Evolutionary conservation across 495 filamentous ascomycete species (phyloP), one percentile per base, ranked within the genome.

Genomic region (Venustampulla echinocandica): DNA sequence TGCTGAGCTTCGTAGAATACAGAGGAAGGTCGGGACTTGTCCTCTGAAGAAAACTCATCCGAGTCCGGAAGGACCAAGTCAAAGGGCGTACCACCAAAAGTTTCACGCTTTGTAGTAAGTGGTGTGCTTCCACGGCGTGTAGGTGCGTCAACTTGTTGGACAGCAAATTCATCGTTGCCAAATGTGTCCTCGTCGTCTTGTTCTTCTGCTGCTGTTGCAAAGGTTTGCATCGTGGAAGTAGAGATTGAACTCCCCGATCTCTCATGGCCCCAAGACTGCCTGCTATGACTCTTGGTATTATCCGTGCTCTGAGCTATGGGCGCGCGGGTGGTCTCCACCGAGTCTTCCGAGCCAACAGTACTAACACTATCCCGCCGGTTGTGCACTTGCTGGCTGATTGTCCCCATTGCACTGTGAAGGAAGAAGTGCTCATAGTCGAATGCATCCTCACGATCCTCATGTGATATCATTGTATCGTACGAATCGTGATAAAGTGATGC

Each of bases 361-460:
- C 59, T 63, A 30, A 65, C 71, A 49, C 81, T 82, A 11, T 63
- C 64, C 25, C 76, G 67, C 21, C 74, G 69, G 34, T 59, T 57
- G 52, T 66, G 53, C 36, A 64, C 49, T 52, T 66, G 62, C 47
- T 65, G 64, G 48, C 66, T 70, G 55, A 82, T 68, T 37, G 73
- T 84, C n/a, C 87, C 86, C 73, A 94, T 77, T 13, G 86, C 85
- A 56, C 84, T 89, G 59, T 94, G 88, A 10, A 96, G 73, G 63
- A 95, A 95, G 64, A 95, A 93, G 56, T 93, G 78, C 58, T 97
- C 87, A 53, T 98, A 98, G 60, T 95, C 92, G 61, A 98, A 98
- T 5, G 92, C 92, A 60, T 98, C 92, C 54, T 90, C 83, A 13
- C 92, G 85, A 62, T 97, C 90, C 67, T 98, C 92, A 57, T 98